phyloP scores from a whole-genome alignment of 345 rosid genomes.

The Aethionema arabicum region DNA sequence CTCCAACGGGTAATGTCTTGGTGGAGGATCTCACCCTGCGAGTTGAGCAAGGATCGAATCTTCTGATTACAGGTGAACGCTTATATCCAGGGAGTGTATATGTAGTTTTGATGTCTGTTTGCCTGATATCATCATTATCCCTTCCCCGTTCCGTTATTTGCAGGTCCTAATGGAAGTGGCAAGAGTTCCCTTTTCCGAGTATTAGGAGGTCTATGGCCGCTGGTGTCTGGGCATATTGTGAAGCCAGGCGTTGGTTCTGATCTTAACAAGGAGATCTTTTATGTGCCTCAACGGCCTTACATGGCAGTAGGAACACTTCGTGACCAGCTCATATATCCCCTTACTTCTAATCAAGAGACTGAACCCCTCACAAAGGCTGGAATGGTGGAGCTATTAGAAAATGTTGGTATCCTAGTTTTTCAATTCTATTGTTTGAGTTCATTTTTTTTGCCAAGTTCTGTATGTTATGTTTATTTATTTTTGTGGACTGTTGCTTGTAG shows the following conservation, averaged over 20 bases:
- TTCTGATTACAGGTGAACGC: slow-evolving; percentile 89
- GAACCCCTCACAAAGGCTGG: slow-evolving; percentile 66
- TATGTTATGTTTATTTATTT: slow-evolving; percentile 5
- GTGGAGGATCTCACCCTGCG: slow-evolving; percentile 85
- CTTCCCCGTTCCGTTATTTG: slow-evolving; percentile 7
- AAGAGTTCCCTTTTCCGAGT: slow-evolving; percentile 99
- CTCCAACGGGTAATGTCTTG: slow-evolving; percentile 90
- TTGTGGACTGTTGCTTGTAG: slow-evolving; percentile 41
- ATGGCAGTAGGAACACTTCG: slow-evolving; percentile 98
- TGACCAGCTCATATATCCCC: slow-evolving; percentile 98
- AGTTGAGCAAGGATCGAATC: slow-evolving; percentile 92
- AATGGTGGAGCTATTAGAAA: slow-evolving; percentile 86
- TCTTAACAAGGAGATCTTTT: slow-evolving; percentile 96
- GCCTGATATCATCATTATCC: slow-evolving; percentile 1
- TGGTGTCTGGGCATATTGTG: slow-evolving; percentile 85
- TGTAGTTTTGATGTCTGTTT: slow-evolving; percentile 1
- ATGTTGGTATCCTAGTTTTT: slow-evolving; percentile 50
- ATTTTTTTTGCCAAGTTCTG: slow-evolving; percentile 13
- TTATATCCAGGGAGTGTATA: slow-evolving; percentile 18
- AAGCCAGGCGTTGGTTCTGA: slow-evolving; percentile 99
- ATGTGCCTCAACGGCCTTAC: slow-evolving; percentile 97
- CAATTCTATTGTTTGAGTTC: slow-evolving; percentile 10
- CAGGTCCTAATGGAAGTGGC: slow-evolving; percentile 99
- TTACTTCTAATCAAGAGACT: slow-evolving; percentile 68
- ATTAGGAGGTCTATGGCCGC: slow-evolving; percentile 98